Base-by-base conservation (phyloP, 345 rosid species). In the Moringa oleifera region DNA sequence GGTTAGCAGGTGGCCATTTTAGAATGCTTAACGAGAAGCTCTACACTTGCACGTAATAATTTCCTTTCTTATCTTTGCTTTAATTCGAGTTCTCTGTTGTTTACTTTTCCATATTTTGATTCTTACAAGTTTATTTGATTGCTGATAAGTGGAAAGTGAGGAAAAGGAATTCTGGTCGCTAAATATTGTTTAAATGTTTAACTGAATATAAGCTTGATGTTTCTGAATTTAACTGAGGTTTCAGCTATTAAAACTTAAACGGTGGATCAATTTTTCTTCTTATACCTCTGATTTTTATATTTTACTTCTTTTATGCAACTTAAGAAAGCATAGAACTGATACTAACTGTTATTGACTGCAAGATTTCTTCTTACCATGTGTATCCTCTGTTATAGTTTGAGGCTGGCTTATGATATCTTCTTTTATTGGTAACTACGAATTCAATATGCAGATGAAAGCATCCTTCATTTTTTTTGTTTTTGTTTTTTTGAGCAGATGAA, bases 21-120 rank as follows among this genome's bases (percentile, higher is more conserved):
- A 79, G 98, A 77, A 87, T 88, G 97, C 74, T 93, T 52, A 93
- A 90, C 63, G 98, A 90, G 75, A 93, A 87, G 75, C 88, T 93
- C 33, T 93, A 89, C 74, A 86, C 94, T 75, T 86, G 96, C 96
- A 83, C 95, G 97, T 92, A 57, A 45, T 67, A 51, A 23, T 36
- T 59, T 58, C 41, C 37, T 37, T 18, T 63, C 25, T 12, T 15
- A n/a, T n/a, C 31, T 8, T 25, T 8, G 28, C 21, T 20, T 1
- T 15, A 49, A 20, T 6, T 22, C 19, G 5, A 11, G 37, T 3
- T 9, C 37, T 52, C 16, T 37, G 41, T 41, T 31, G 6, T 21
- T 33, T 53, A 5, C 37, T 41, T 41, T 41, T 4, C 1, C 17
- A 11, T 15, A 7, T 41, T 41, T 41, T 41, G 47, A 41, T 41